Base-by-base conservation (phyloP, 1,139 yeast species). In the Suhomyces terraborum region DNA sequence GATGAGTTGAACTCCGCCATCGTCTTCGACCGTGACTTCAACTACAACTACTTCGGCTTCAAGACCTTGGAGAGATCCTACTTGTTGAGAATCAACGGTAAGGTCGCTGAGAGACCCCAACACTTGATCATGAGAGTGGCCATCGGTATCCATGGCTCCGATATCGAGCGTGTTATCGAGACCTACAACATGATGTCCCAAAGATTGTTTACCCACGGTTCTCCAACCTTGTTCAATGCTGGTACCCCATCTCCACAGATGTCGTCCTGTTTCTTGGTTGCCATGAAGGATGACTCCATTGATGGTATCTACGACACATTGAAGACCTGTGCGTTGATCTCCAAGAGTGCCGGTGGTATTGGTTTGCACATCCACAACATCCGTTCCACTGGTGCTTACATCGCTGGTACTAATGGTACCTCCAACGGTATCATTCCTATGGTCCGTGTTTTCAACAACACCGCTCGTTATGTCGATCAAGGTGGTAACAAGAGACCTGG, bases 61-160 rank as follows among this genome's bases (percentile, higher is more conserved):
- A 87, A 86, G 68, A 88, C 96, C 35, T 72, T 88, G 52, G 93
- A 86, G 67, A 82, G 94, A 63, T 83, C 95, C 2, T 88, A 88
- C 59, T 71, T 88, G 53, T 72, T 88, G 47, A 78, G 86, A 62
- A 69, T 82, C 50, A 66, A 76, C 53, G 89, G 89, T 45, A 75
- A 79, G 53, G 85, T 85, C 32, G 94, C 89, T 43, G 96, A 88
- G 69, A 82, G 95, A 58, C 96, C 96, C 30, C 96, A 88, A 67
- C 95, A 85, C 63, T 74, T 88, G 75, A 77, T 87, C 49, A 84
- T 88, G 93, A 81, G 96, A 64, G 96, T 88, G 25, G 83, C 95
- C 36, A 76, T 88, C 40, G 96, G 96, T 56, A 87, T 88, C 53
- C 96, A 88, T 56, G 93, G 93, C 45, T 67, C 69, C 37, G 84